Evolutionary conservation across 441 rosid genomes (phyloP), one percentile per base, ranked within the genome.

Genomic region (Pelargonium australe): DNA sequence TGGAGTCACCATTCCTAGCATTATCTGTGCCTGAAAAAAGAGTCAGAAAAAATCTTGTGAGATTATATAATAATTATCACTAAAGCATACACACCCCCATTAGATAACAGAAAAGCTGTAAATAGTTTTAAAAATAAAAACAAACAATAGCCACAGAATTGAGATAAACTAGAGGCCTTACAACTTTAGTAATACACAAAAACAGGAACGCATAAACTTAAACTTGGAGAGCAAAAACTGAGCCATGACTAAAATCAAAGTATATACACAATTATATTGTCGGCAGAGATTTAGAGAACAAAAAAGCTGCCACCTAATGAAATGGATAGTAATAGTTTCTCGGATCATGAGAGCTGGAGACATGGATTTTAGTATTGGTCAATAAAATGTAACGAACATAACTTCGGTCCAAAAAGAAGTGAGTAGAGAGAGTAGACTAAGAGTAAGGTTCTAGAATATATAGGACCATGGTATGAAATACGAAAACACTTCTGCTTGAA

Each of bases 1-100:
- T 34, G 89, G 87, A 57, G 89, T 73, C 71, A 85, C 97, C 86
- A 89, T 78, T 78, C 90, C 95, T 64, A 91, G 87, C 95, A 91
- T 85, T 82, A 91, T 84, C 65, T 94, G 96, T 9, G 91, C 97
- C 97, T 94, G 81, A 58, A 81, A 78, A 49, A 63, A 70, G 65
- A 70, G 16, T 12, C 28, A 19, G 31, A 71, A 34, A 76, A 67
- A 75, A 13, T 44, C 53, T 65, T 63, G 66, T 49, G 65, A 76
- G 40, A 67, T 70, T 57, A 44, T 11, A 6, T 47, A 9, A 47
- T 47, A 47, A 11, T 7, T 47, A 10, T 47, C n/a, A 9, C 1
- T 0, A 13, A 47, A n/a, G n/a, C n/a, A n/a, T 13, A 47, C 53
- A 12, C 31, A 25, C 31, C 1, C 31, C 31, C 31, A 25, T 25